A percentile compares a stretch with the other conserved stretches of the same genome.
Evolutionary conservation across 2,329 filamentous ascomycete species (phyloP).

Genomic region (Colletotrichum endophyticum): DNA sequence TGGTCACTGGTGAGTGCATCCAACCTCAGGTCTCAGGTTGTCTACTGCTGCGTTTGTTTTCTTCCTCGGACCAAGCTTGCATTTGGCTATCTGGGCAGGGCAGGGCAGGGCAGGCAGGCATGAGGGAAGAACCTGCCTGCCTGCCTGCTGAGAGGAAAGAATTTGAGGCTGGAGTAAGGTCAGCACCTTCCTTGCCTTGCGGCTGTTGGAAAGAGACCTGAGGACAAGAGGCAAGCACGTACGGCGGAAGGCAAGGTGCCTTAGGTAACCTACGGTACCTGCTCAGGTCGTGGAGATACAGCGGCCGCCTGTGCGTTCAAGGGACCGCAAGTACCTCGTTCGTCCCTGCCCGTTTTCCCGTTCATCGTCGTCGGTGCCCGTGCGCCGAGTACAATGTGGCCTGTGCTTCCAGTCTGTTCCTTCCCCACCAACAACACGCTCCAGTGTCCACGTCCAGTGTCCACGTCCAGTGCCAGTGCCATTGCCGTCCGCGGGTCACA

Average conservation of each 20-base stretch:
- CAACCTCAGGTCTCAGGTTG: not conserved
- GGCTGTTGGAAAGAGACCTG: not conserved
- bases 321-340: not conserved
- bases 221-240: not conserved
- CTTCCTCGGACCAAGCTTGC: too few species aligned
- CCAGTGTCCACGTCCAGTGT: not conserved
- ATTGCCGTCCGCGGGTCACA: not conserved
- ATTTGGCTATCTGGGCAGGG: not conserved
- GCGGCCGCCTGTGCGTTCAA: constrained; percentile 17
- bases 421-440: not conserved
- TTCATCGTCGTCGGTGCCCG: not conserved
- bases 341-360: not conserved
- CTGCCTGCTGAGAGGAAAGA: not conserved
- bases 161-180: not conserved
- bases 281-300: not conserved
- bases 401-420: not conserved
- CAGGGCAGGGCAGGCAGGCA: not conserved
- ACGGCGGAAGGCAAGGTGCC: not conserved
- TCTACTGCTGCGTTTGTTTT: not conserved
- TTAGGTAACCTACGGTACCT: not conserved
- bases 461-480: not conserved
- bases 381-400: not conserved
- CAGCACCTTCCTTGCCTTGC: not conserved
- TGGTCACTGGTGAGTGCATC: not conserved
- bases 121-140: not conserved